Base-by-base conservation (phyloP, 78 protist genomes). In the Cyanophora paradoxa region DNA sequence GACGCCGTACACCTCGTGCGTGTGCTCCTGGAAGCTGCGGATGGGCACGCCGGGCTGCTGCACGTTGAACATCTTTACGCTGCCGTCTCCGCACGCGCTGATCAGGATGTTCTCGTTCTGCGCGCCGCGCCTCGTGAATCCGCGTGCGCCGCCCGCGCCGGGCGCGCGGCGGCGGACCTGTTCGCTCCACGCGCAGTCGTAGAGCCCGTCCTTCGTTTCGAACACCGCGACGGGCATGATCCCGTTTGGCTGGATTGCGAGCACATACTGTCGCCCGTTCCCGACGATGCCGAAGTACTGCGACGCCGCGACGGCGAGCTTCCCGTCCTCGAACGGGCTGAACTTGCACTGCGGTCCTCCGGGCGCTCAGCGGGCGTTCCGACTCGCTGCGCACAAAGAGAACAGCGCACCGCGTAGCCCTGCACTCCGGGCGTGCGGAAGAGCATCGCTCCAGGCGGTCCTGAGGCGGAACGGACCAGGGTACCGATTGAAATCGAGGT, bases 211-310 rank as follows among this genome's bases (percentile, higher is more conserved):
- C 26, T 80, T 31, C 19, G 85, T 84, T 36, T 74, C 86, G 58
- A 76, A 85, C 2, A 44, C 61, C 11, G 28, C 34, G 61, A 54
- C 61, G 34, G 5, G 28, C 28, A n/a, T 10, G 34, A 54, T 19
- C 28, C 11, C 61, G 61, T 22, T 54, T 6, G 22, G 61, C 61
- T 6, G 19, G 34, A 10, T 13, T 74, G 72, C 39, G 70, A 85
- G 28, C 24, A 88, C 54, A 71, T 85, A 78, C 16, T 76, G 76
- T 50, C 72, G 64, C 31, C 93, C 93, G 59, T 83, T 88, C 17
- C 93, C 93, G 24, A 78, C 72, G 31, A 88, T 74, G 19, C 93
- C 93, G 48, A 77, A 88, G 64, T 88, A 79, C 33, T 88, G 87
- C 46, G 90, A 73, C 19, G 93, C 73, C 46, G 86, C 88, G 26